phyloP scores from a whole-genome alignment of 2,329 filamentous ascomycete species.

The Arthroderma sp. region DNA sequence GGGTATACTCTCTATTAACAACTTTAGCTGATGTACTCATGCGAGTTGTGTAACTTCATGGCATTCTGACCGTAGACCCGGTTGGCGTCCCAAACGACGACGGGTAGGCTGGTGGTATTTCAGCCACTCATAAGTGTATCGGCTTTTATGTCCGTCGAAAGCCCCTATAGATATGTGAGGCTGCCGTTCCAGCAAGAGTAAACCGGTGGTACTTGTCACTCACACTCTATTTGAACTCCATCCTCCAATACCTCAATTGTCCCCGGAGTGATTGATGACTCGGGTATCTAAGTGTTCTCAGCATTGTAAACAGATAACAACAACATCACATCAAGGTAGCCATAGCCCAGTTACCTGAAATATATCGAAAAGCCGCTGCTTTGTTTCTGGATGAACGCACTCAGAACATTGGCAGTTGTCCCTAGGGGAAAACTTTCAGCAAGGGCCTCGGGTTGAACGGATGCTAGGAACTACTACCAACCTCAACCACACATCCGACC shows the following conservation, averaged over 20 bases:
- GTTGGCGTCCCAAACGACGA: too few relatives aligned
- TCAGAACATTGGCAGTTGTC: conserved; percentile 58
- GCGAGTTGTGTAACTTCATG: too few relatives aligned
- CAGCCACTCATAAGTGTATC: conserved; percentile 54
- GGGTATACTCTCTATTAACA: neutral
- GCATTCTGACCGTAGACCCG: too few relatives aligned
- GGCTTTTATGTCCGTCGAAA: conserved; percentile 53
- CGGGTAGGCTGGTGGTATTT: conserved; percentile 24
- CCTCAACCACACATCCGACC: conserved; percentile 11
- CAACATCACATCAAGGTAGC: neutral
- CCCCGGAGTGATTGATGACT: conserved; percentile 20
- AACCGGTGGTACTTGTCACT: conserved; percentile 8
- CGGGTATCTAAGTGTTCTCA: neutral
- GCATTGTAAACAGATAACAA: neutral
- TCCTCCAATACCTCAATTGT: conserved; percentile 21
- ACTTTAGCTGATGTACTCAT: neutral
- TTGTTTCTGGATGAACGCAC: conserved; percentile 58
- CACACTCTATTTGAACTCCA: conserved; percentile 41
- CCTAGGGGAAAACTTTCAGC: conserved; percentile 24
- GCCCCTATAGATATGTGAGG: conserved; percentile 39
- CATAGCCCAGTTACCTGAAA: conserved; percentile 33
- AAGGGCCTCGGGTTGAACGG: neutral
- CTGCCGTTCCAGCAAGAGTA: too few relatives aligned
- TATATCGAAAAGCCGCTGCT: conserved; percentile 55
- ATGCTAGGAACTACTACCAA: neutral